phyloP scores from a whole-genome alignment of 495 filamentous ascomycete species.

The Penicillium roqueforti region DNA sequence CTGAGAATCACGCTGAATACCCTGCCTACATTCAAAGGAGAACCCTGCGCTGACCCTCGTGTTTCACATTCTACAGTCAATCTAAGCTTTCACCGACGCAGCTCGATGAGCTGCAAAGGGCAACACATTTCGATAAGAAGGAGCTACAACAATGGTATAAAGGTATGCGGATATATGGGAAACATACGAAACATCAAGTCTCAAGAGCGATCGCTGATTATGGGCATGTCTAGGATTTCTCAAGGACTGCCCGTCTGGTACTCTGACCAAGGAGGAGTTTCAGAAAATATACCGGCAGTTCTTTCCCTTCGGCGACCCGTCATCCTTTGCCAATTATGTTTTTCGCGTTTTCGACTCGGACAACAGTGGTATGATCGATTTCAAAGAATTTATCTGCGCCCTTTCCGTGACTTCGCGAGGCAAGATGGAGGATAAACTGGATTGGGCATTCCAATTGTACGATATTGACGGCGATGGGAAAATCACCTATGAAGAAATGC shows the following conservation, averaged over 20 bases:
- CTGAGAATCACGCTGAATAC: background rate
- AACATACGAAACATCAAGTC: background rate
- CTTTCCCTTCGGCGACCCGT: conserved; percentile 97
- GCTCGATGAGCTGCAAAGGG: conserved; percentile 88
- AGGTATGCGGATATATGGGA: conserved; percentile 51
- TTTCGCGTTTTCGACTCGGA: conserved; percentile 99
- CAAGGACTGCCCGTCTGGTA: conserved; percentile 95
- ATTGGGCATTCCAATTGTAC: conserved; percentile 99
- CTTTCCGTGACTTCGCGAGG: conserved; percentile 94
- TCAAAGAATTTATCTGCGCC: conserved; percentile 99
- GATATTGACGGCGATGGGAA: conserved; percentile 98
- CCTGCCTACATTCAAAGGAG: background rate
- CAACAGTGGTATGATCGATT: conserved; percentile 95
- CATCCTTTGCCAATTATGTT: conserved; percentile 95
- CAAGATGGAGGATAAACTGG: conserved; percentile 98
- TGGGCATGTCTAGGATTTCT: conserved; percentile 67
- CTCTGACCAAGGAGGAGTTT: conserved; percentile 95
- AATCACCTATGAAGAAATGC: conserved; percentile 98
- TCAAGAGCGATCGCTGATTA: conserved; percentile 3
- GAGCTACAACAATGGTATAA: conserved; percentile 99
- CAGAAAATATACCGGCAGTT: conserved; percentile 99
- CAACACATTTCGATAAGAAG: conserved; percentile 99
- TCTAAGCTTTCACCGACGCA: conserved; percentile 94
- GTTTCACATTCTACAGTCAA: conserved; percentile 52
- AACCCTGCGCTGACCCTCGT: background rate